A percentile compares a stretch with the other conserved stretches of the same genome.
Conservation (phyloP, 192 early-diverging fungal genomes). For the Entomortierella lignicola region DNA sequence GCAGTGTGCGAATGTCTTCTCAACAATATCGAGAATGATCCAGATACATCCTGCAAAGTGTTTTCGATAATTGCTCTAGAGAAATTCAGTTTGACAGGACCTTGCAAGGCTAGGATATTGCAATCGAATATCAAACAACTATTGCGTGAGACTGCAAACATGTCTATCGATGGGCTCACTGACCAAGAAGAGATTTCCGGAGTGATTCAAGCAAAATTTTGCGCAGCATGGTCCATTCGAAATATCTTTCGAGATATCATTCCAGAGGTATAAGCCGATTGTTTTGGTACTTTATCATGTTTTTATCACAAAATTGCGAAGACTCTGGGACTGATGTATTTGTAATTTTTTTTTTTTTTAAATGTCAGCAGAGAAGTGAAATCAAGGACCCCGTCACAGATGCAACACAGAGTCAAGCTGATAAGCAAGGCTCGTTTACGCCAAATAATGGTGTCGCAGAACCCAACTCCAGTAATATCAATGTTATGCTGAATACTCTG, state of each 20-base stretch:
- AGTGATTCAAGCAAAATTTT: constrained; percentile 57
- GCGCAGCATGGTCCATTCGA: constrained; percentile 63
- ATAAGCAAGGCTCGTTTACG: not conserved
- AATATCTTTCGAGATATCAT: constrained; percentile 60
- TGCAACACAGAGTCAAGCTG: not conserved
- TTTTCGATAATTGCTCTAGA: constrained; percentile 67
- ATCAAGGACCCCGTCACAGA: not conserved
- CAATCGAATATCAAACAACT: constrained; percentile 36
- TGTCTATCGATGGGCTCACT: constrained; percentile 27
- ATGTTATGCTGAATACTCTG: constrained; percentile 63
- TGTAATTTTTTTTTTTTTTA: not conserved
- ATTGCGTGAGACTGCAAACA: constrained; percentile 28
- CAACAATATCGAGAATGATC: constrained; percentile 52
- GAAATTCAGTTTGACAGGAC: constrained; percentile 67
- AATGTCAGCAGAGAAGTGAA: not conserved
- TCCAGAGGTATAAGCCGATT: constrained; percentile 17
- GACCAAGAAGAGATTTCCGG: constrained; percentile 45
- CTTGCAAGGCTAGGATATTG: constrained; percentile 54
- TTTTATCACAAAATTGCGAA: not conserved
- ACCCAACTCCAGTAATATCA: constrained; percentile 27
- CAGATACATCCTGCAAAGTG: constrained; percentile 58
- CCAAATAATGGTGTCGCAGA: not conserved
- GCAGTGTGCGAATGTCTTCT: constrained; percentile 60
- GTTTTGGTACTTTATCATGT: not conserved
- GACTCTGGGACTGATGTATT: not conserved